Evolutionary conservation across 306 rosid genomes (phyloP), one percentile per base, ranked within the genome.

Genomic region (Castanea sativa): DNA sequence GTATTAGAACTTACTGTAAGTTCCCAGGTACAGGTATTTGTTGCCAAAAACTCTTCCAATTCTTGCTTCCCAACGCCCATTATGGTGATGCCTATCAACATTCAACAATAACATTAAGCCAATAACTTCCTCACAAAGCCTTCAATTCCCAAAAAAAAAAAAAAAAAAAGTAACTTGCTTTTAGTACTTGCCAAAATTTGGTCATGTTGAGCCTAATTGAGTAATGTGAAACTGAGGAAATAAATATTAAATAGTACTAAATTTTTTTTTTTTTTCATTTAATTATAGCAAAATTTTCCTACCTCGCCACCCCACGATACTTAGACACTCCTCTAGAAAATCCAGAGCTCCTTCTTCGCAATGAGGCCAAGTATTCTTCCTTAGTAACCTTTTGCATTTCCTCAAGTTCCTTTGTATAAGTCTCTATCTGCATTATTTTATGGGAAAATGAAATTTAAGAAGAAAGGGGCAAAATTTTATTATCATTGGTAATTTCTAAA

Each of bases 21-120:
- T 96, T 41, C 99, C 99, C 77, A 96, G 79, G 82, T 95, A 95
- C 25, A 95, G 88, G 65, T 96, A 96, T 57, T 93, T 96, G 97
- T 90, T 96, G n/a, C 99, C 98, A 2, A 86, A 73, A 0, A 93
- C 97, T 76, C 97, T 83, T 79, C 99, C 99, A 75, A 96, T 93
- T 55, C 99, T 83, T n/a, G 99, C 99, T 84, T 96, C 99, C 99
- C 99, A 96, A 14, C 99, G 86, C 0, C 98, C 98, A 29, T 95
- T 95, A 55, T 95, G 98, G 68, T 96, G 99, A 87, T 96, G 99
- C 79, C 99, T 89, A 74, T 43, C 61, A 63, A 82, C 73, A 53
- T 80, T 20, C 32, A 55, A 2, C 30, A 30, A 18, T 5, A 49
- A 49, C 53, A 49, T 49, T 49, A 3, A 49, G 53, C 12, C 53